Percentiles rank a stretch among this genome's conserved stretches.
Evolutionary conservation across 345 rosid species (phyloP).

Genomic region (Trapa bicornis): DNA sequence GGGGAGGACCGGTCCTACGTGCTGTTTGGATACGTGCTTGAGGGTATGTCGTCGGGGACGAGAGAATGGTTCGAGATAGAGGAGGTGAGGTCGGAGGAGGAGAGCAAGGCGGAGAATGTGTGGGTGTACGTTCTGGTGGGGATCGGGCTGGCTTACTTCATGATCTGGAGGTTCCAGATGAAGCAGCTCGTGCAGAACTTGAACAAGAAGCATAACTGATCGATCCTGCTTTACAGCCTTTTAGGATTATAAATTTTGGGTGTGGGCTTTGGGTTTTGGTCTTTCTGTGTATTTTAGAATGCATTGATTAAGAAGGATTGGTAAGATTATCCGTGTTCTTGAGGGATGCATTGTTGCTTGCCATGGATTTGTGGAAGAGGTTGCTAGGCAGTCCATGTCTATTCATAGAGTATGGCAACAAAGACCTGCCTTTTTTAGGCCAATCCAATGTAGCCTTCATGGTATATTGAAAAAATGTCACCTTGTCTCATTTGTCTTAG

Average conservation of each 20-base stretch:
- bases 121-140: slow-evolving; percentile 59
- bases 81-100: slow-evolving; percentile 47
- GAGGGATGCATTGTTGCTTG: too few relatives aligned
- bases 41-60: slow-evolving; percentile 32
- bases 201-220: slow-evolving; percentile 34
- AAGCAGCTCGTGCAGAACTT: slow-evolving; percentile 39
- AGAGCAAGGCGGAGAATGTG: slow-evolving; percentile 35
- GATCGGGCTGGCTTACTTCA: slow-evolving; percentile 62
- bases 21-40: slow-evolving; percentile 50
- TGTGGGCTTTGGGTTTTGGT: too few relatives aligned
- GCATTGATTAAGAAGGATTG: too few relatives aligned
- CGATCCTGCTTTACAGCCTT: neutral
- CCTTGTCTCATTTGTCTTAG: neutral
- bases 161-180: slow-evolving; percentile 76
- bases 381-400: too few relatives aligned
- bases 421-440: slow-evolving; percentile 84
- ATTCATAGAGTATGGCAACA: slow-evolving; percentile 69
- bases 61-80: slow-evolving; percentile 41
- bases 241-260: too few relatives aligned
- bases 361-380: too few relatives aligned
- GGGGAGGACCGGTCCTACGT: slow-evolving; percentile 58
- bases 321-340: too few relatives aligned
- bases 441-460: slow-evolving; percentile 39
- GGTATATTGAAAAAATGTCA: slow-evolving; percentile 29
- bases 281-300: too few relatives aligned